phyloP scores from a whole-genome alignment of 495 filamentous ascomycete species.

The Tuber borchii region DNA sequence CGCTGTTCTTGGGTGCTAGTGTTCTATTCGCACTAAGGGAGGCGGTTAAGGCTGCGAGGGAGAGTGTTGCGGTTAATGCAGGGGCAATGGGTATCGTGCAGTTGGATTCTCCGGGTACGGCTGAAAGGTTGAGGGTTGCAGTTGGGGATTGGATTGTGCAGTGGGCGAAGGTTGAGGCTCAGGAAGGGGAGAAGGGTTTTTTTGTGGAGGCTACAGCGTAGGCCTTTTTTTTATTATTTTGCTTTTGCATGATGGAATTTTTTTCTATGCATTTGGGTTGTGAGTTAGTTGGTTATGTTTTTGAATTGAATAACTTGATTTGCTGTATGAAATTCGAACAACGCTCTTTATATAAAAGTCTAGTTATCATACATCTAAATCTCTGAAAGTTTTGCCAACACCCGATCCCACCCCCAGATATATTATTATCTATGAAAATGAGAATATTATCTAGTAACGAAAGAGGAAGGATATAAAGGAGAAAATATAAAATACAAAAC shows the following conservation, averaged over 20 bases:
- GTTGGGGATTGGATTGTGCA: conserved; percentile 85
- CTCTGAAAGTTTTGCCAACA: too few relatives aligned
- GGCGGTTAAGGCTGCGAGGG: conserved; percentile 43
- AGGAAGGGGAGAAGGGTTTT: conserved; percentile 80
- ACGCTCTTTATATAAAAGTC: too few relatives aligned
- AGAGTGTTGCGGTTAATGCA: conserved; percentile 37
- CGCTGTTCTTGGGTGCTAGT: conserved; percentile 44
- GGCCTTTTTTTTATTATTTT: too few relatives aligned
- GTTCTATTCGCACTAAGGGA: conserved; percentile 51
- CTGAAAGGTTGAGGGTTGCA: conserved; percentile 74
- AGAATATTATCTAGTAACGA: too few relatives aligned
- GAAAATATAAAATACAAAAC: background rate
- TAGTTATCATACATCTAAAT: too few relatives aligned
- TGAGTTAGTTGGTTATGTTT: background rate
- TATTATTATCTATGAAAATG: too few relatives aligned
- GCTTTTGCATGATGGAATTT: background rate
- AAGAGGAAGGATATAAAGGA: background rate
- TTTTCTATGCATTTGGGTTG: background rate
- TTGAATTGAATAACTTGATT: background rate
- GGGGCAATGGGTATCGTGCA: conserved; percentile 50
- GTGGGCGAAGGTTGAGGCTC: conserved; percentile 61
- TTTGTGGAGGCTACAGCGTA: conserved; percentile 51
- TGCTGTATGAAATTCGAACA: too few relatives aligned
- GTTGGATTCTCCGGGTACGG: conserved; percentile 70
- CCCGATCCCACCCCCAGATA: too few relatives aligned